A percentile compares a stretch with the other conserved stretches of the same genome.
phyloP scores from a whole-genome alignment of 2,329 filamentous ascomycete genomes.

The Aureobasidium vineae region DNA sequence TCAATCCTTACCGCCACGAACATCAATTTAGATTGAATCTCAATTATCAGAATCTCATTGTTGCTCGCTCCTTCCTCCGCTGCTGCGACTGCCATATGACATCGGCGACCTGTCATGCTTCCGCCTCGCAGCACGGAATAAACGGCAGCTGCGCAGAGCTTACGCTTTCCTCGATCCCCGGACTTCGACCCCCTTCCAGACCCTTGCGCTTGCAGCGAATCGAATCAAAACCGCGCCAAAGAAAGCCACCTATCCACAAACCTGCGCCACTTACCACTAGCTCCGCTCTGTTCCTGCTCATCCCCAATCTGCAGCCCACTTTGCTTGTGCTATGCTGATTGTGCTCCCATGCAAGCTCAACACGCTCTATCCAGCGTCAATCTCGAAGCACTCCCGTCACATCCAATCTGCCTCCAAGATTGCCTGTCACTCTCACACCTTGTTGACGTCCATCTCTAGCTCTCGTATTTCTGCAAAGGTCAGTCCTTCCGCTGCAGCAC shows the following conservation, averaged over 20 bases:
- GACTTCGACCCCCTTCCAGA: background rate
- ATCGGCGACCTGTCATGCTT: background rate
- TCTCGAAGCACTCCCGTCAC: background rate
- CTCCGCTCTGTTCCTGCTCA: background rate
- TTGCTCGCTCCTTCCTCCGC: background rate
- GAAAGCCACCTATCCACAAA: conserved; percentile 5
- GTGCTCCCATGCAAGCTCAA: background rate
- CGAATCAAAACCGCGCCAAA: background rate
- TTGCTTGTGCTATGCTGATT: conserved; percentile 2
- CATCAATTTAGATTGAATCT: background rate
- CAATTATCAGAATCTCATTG: background rate
- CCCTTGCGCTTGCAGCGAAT: conserved; percentile 10
- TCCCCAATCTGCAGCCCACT: background rate
- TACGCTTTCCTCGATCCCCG: background rate
- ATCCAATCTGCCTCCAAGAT: background rate
- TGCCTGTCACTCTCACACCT: background rate
- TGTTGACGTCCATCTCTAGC: background rate
- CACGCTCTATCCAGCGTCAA: background rate
- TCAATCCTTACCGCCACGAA: background rate
- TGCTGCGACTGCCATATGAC: background rate
- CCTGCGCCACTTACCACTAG: conserved; percentile 11
- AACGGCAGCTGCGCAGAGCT: background rate
- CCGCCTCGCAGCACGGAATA: background rate
- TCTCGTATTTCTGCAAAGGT: background rate
- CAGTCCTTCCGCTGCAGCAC: background rate